Evolutionary conservation across 2,329 filamentous ascomycete species (phyloP).

Genomic region (Aspergillus sp.): DNA sequence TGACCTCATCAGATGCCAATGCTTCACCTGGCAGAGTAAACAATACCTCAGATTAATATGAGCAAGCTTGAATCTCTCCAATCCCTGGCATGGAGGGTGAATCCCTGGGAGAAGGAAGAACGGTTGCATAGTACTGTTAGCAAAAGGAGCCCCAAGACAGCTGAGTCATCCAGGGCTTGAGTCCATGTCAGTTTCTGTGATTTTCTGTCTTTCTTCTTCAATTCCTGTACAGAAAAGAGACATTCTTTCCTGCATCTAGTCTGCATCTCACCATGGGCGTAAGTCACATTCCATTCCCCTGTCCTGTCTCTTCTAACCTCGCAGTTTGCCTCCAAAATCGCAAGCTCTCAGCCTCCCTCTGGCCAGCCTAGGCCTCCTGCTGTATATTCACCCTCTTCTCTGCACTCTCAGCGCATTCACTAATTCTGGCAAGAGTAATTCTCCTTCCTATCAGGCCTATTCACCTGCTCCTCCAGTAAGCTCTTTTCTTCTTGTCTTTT

Average conservation of each 20-base stretch:
- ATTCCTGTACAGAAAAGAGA: too few relatives aligned
- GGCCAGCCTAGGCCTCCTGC: constrained; percentile 27
- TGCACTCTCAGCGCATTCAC: constrained; percentile 1
- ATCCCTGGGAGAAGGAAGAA: too few relatives aligned
- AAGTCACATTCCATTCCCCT: not conserved
- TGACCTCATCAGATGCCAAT: too few relatives aligned
- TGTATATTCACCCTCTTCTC: constrained; percentile 2
- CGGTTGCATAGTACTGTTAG: too few relatives aligned
- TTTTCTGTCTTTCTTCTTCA: not conserved
- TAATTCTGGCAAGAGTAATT: constrained; percentile 3
- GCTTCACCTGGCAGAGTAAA: too few relatives aligned
- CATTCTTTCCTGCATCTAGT: not conserved
- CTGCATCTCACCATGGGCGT: not conserved
- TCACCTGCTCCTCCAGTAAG: too few relatives aligned
- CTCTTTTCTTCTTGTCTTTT: too few relatives aligned
- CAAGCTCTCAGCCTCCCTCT: constrained; percentile 31
- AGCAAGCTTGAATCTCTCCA: too few relatives aligned
- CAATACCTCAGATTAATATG: too few relatives aligned
- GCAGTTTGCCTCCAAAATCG: constrained; percentile 34
- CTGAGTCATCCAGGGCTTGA: too few relatives aligned
- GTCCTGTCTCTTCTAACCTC: constrained; percentile 13
- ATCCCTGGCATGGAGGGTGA: too few relatives aligned
- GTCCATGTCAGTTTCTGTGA: not conserved
- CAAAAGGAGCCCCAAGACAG: too few relatives aligned
- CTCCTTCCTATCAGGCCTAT: constrained; percentile 46